These are phyloP conservation scores for Aspergillus felis DNA, from an alignment of 2,329 filamentous ascomycete species.

Conservation along the genomic window DNA sequence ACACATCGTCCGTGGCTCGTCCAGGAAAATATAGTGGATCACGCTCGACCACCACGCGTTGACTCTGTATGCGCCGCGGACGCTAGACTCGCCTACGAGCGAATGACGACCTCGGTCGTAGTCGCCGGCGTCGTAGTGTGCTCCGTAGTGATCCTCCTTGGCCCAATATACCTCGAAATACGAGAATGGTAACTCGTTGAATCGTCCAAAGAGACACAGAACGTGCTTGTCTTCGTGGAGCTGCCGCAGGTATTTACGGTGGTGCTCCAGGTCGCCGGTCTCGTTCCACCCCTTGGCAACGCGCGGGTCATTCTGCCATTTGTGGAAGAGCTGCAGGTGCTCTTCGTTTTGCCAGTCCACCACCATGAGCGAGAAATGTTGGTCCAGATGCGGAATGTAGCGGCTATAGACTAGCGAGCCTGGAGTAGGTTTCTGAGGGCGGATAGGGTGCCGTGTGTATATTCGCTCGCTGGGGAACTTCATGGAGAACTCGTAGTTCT, in stretches of 20 bases:
- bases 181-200: constrained; percentile 67
- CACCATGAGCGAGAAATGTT: constrained; percentile 74
- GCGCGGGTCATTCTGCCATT: constrained; percentile 79
- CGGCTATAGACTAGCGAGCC: constrained; percentile 72
- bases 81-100: constrained; percentile 54
- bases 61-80: constrained; percentile 54
- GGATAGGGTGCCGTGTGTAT: constrained; percentile 66
- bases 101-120: constrained; percentile 60
- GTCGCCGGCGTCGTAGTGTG: constrained; percentile 52
- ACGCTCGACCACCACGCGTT: constrained; percentile 56
- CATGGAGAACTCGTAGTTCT: constrained; percentile 33
- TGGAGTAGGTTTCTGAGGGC: constrained; percentile 66
- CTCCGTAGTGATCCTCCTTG: constrained; percentile 60
- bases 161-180: constrained; percentile 83
- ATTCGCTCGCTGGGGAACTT: constrained; percentile 46
- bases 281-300: constrained; percentile 78
- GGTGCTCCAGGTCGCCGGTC: constrained; percentile 70
- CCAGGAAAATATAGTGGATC: constrained; percentile 59
- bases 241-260: constrained; percentile 65
- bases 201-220: constrained; percentile 54
- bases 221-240: constrained; percentile 70
- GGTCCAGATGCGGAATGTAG: constrained; percentile 70
- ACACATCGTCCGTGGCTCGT: constrained; percentile 53
- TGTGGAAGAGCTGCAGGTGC: constrained; percentile 69
- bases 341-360: constrained; percentile 62